Base-by-base conservation (phyloP, 108 stramenopile genomes). In the Seminavis robusta region DNA sequence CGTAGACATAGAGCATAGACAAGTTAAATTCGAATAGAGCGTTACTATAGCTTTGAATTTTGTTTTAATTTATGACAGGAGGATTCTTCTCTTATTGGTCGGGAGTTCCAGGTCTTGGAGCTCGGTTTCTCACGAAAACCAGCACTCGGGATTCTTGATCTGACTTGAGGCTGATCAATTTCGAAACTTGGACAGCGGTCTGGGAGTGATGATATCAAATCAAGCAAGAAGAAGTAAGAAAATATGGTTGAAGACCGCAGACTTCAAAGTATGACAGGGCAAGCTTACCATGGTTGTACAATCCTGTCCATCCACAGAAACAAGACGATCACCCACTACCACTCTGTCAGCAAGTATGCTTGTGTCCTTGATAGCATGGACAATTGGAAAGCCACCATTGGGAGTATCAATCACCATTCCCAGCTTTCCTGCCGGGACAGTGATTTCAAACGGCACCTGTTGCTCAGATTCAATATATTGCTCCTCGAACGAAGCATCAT, bases 331-430 rank as follows among this genome's bases (percentile, higher is more conserved):
- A 1, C 88, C 92, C 0, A 90, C 80, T 17, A 47, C 33, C 15
- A 94, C 84, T 25, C 59, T 64, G 16, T 83, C 83, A 10, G 76
- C 49, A 56, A 94, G 56, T 4, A 86, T 70, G 57, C 83, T 84
- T 20, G 82, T 71, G 16, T 86, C 81, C 59, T 90, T 90, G 52
- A 94, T 88, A 6, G 86, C 88, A 47, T 90, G 84, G 27, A 94
- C 92, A 2, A 88, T 50, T 0, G 92, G 92, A 6, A 82, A 59
- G 16, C 75, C 79, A 6, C 80, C 82, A 25, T 70, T 71, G 13
- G 88, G 86, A 28, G 89, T 90, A 37, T 94, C 88, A 58, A 94
- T 84, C 6, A 94, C 92, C 65, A 94, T 81, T 1, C 92, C 92
- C 36, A 94, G 63, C 52, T 84, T 88, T 26, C 92, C 92, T 37